A percentile compares a stretch with the other conserved stretches of the same genome.
phyloP scores from a whole-genome alignment of 2,329 filamentous ascomycete species.

The Rachicladosporium sp. region DNA sequence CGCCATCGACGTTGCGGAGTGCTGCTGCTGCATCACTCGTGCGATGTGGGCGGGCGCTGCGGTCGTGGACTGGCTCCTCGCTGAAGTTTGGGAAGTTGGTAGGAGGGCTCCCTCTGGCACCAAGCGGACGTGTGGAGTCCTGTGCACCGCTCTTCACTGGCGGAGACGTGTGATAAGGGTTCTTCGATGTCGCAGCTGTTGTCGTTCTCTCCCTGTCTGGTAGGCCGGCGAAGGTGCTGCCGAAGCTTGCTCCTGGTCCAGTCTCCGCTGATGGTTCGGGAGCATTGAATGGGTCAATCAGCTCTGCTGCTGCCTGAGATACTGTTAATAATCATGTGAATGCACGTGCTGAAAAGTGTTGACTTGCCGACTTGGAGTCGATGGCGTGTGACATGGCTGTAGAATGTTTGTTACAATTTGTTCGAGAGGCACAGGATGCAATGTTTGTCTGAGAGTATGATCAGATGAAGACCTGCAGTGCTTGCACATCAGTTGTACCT shows the following conservation, averaged over 20 bases:
- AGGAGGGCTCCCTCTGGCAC: slow-evolving; percentile 4
- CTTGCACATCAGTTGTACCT: background rate
- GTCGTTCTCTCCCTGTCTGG: slow-evolving; percentile 14
- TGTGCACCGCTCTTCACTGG: slow-evolving; percentile 1
- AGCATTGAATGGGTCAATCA: slow-evolving; percentile 57
- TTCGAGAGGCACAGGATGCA: too few species aligned
- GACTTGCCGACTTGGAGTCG: slow-evolving; percentile 11
- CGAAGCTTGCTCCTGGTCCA: slow-evolving; percentile 48
- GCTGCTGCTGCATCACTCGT: background rate
- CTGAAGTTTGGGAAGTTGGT: slow-evolving; percentile 36
- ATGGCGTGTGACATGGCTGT: slow-evolving; percentile 1
- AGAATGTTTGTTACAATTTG: too few species aligned
- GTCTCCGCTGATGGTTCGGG: slow-evolving; percentile 57
- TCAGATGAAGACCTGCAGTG: too few species aligned
- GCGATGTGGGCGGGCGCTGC: slow-evolving; percentile 4
- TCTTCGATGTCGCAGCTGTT: slow-evolving; percentile 28
- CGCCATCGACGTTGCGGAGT: slow-evolving; percentile 5
- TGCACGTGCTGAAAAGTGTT: background rate
- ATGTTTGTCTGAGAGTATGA: too few species aligned
- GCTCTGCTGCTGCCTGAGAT: slow-evolving; percentile 48
- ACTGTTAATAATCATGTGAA: slow-evolving; percentile 8
- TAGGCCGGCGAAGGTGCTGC: slow-evolving; percentile 31
- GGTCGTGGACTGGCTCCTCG: slow-evolving; percentile 26
- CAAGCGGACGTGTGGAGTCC: background rate
- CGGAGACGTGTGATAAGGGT: slow-evolving; percentile 27